Evolutionary conservation across 2,329 filamentous ascomycete genomes (phyloP), one percentile per base, ranked within the genome.

Genomic region (Cladosporium sp.): DNA sequence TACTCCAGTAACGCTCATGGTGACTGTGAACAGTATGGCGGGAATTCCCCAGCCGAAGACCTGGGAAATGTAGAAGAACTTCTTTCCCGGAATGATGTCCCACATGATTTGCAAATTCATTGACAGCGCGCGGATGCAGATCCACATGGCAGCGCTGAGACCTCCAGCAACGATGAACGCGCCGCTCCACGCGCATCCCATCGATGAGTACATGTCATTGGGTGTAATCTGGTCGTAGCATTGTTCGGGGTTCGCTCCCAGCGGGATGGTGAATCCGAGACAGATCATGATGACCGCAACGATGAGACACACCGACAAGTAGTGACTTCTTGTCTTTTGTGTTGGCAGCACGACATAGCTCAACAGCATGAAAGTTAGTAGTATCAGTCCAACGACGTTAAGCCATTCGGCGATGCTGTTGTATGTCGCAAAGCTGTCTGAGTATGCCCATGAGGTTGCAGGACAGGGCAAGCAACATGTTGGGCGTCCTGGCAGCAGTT

Each of bases 41-140:
- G 93, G 92, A 55, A 98, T 85, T 21, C 90, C 91, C 91, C 94
- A 97, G 68, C 95, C 95, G 10, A 89, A 81, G 18, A 86, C 84
- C 74, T 97, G 88, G 3, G 94, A 89, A 70, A 87, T 86, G 83
- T 92, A 92, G 88, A 97, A 97, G 79, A 97, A 98, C 73, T 86
- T 91, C 54, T 88, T 87, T 47, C 95, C 95, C 4, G 96, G 91
- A 8, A 94, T 88, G 38, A 96, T 85, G 78, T 98, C 93, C 95
- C 95, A 99, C 82, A 93, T 97, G 70, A 99, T 97, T 78, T 98
- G 95, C 30, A 99, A 87, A 78, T 99, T 95, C 73, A 99, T 89
- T 4, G 93, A 96, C 38, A 98, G 81, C 0, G 94, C 91, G 69
- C 95, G 88, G 67, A 97, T 85, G 76, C 97, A 96, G 69, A 93